Base-by-base conservation (phyloP, 805 yeast species). In the Diddensiella transvaalensis region DNA sequence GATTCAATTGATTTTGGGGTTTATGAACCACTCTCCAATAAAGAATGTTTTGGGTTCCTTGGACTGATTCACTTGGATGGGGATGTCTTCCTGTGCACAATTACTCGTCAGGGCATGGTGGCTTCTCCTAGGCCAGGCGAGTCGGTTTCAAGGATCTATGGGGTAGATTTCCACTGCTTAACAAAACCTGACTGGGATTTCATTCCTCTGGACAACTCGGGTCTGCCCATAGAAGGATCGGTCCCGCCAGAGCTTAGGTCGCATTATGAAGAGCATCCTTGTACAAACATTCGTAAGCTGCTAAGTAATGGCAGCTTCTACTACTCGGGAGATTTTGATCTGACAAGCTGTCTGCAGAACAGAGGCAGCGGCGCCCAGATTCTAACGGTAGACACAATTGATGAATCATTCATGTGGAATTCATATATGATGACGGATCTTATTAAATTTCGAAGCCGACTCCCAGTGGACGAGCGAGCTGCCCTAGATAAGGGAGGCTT, bases 381-480 rank as follows among this genome's bases (percentile, higher is more conserved):
- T 2, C 19, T 56, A 19, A 57, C 56, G 13, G 55, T 59, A 11
- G 68, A 65, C 56, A 73, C 85, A 40, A 83, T 79, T 56, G 91
- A 85, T 62, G 81, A 80, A 43, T 90, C 89, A 56, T 93, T 86
- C 63, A 91, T 93, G 98, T 93, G 99, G 99, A 93, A 93, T 64
- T 77, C 85, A 4, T 91, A 86, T 64, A 79, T 93, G 82, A 83
- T 90, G 83, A 77, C 82, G 47, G 96, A 88, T 53, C 76, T 91
- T 44, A 72, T 87, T 53, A 75, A 78, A 40, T 90, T 85, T 66
- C 74, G 96, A 52, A 75, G 82, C 53, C 83, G 84, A 48, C 68
- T 88, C 47, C 90, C 83, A 35, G 70, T 71, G 3, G 76, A 70
- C 17, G 79, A 81, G 26, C 84, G 79, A 56, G 69, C 69, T 30